phyloP scores from a whole-genome alignment of 2,329 filamentous ascomycete species.

The Uncinocarpus reesii region DNA sequence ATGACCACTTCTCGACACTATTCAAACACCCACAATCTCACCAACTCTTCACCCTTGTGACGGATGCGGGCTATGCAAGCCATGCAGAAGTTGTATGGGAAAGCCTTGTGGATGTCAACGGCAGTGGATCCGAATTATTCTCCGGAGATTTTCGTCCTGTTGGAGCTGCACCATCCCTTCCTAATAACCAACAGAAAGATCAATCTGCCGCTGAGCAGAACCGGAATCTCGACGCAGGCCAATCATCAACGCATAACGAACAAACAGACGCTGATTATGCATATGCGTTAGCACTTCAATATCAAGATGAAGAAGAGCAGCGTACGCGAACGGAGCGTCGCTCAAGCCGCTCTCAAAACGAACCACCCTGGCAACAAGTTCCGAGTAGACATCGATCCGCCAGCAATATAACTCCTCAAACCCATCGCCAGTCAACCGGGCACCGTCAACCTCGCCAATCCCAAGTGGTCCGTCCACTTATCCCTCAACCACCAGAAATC shows the following conservation, averaged over 20 bases:
- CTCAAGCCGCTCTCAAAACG: constrained; percentile 6
- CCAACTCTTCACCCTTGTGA: constrained; percentile 73
- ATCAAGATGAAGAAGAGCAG: constrained; percentile 90
- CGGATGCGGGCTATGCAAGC: constrained; percentile 77
- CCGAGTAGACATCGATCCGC: background rate
- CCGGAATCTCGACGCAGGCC: constrained; percentile 27
- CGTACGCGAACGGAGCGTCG: constrained; percentile 39
- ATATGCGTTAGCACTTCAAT: constrained; percentile 77
- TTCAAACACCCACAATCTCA: constrained; percentile 75
- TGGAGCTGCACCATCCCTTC: constrained; percentile 43
- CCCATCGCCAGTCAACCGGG: constrained; percentile 13
- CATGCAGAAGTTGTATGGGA: constrained; percentile 96
- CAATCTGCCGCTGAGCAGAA: constrained; percentile 9
- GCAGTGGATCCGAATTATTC: constrained; percentile 70
- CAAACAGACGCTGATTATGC: constrained; percentile 63
- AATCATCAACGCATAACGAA: constrained; percentile 47
- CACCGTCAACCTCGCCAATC: constrained; percentile 18
- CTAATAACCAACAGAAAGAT: background rate
- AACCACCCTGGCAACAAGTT: constrained; percentile 1
- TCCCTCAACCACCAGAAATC: constrained; percentile 29
- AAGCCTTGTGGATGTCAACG: constrained; percentile 77
- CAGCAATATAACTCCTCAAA: background rate
- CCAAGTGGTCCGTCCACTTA: constrained; percentile 20
- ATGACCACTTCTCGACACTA: constrained; percentile 91
- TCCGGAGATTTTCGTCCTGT: constrained; percentile 83